Conservation (phyloP, 2,329 filamentous ascomycete genomes). For the Westerdykella aurantiaca region DNA sequence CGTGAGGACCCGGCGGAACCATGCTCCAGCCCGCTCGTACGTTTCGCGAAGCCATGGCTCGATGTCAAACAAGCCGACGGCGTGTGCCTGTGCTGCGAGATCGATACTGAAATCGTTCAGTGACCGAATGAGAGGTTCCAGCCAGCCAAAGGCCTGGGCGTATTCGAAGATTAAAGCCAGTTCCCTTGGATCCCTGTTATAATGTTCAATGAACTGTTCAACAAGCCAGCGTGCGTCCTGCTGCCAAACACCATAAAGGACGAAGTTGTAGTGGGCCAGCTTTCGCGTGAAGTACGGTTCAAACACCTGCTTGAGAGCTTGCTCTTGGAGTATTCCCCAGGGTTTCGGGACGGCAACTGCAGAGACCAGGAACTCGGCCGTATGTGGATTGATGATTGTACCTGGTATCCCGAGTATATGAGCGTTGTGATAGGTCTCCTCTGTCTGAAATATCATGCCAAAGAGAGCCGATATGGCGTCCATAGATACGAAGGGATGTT, state of each 20-base stretch:
- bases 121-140: conserved; percentile 71
- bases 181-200: conserved; percentile 63
- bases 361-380: conserved; percentile 73
- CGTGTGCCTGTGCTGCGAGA: conserved; percentile 77
- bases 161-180: conserved; percentile 70
- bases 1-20: conserved; percentile 65
- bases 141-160: conserved; percentile 74
- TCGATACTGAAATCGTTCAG: conserved; percentile 83
- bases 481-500: conserved; percentile 81
- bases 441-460: conserved; percentile 55
- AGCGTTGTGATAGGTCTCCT: conserved; percentile 51
- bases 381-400: conserved; percentile 61
- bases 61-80: conserved; percentile 72
- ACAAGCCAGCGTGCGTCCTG: conserved; percentile 86
- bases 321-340: conserved; percentile 68
- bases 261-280: conserved; percentile 75
- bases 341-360: conserved; percentile 72
- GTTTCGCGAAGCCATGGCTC: conserved; percentile 73
- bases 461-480: conserved; percentile 69
- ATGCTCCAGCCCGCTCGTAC: conserved; percentile 55
- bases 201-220: conserved; percentile 69
- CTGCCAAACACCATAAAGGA: conserved; percentile 85
- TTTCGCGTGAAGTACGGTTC: conserved; percentile 77
- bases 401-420: conserved; percentile 55
- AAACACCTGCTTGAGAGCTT: conserved; percentile 71